Evolutionary conservation across 2,329 filamentous ascomycete species (phyloP).

Genomic region (Hypoxylon sp.): DNA sequence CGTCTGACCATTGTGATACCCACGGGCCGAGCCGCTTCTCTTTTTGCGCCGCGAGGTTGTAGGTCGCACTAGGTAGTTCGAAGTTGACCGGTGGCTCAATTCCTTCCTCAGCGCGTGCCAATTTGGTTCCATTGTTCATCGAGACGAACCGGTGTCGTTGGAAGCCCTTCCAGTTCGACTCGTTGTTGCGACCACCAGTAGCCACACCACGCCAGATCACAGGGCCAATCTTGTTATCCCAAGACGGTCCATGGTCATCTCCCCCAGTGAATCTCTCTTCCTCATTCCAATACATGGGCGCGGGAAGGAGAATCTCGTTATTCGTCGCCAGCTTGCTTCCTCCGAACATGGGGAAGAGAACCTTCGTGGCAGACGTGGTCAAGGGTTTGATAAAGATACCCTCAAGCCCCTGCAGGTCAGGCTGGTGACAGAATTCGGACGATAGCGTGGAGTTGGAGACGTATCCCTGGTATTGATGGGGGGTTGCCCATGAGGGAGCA

Average conservation of each 20-base stretch:
- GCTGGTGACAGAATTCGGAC: conserved; percentile 75
- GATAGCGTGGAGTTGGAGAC: conserved; percentile 74
- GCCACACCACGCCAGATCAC: conserved; percentile 78
- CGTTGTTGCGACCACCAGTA: conserved; percentile 72
- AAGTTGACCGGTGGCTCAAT: conserved; percentile 66
- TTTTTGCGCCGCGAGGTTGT: conserved; percentile 63
- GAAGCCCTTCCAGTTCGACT: conserved; percentile 78
- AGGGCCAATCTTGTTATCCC: conserved; percentile 69
- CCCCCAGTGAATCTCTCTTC: conserved; percentile 74
- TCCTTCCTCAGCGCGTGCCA: conserved; percentile 64
- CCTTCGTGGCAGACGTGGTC: conserved; percentile 68
- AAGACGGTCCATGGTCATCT: conserved; percentile 66
- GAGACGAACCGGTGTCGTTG: conserved; percentile 82
- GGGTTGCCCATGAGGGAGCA: conserved; percentile 61
- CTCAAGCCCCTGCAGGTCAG: conserved; percentile 73
- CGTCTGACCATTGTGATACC: conserved; percentile 65
- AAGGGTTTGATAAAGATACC: conserved; percentile 76
- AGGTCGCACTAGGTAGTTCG: conserved; percentile 64
- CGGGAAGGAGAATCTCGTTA: conserved; percentile 78
- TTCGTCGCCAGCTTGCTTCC: conserved; percentile 79
- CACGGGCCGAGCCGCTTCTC: conserved; percentile 64
- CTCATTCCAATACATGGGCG: conserved; percentile 77
- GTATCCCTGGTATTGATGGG: conserved; percentile 70
- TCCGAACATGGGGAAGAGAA: conserved; percentile 76
- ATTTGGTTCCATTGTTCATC: conserved; percentile 77